Percentiles rank a stretch among this genome's conserved stretches.
Evolutionary conservation across 2,329 filamentous ascomycete species (phyloP).

Genomic region (Phyllachora maydis): DNA sequence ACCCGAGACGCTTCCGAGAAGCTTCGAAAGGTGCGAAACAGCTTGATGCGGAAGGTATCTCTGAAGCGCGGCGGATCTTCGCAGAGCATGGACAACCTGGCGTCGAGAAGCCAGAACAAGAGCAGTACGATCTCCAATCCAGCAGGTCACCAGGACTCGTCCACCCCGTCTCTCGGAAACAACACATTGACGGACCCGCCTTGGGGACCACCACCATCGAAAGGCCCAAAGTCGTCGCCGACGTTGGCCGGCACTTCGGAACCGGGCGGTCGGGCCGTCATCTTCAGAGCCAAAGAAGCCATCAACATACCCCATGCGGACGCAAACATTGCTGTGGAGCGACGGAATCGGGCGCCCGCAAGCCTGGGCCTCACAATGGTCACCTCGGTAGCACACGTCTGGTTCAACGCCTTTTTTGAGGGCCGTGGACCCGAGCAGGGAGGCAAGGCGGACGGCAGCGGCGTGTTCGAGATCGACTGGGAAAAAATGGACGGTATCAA

Average conservation of each 20-base stretch:
- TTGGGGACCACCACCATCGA: too few relatives aligned
- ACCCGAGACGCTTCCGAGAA: too few relatives aligned
- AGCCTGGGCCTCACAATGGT: constrained; percentile 74
- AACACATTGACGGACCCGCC: too few relatives aligned
- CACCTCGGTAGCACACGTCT: constrained; percentile 81
- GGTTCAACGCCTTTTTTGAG: constrained; percentile 94
- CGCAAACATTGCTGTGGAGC: constrained; percentile 76
- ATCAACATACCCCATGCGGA: constrained; percentile 64
- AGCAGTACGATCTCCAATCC: constrained; percentile 11
- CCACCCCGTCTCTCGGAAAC: constrained; percentile 1
- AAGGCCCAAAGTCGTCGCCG: constrained; percentile 3
- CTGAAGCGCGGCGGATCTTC: constrained; percentile 4
- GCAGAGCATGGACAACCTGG: constrained; percentile 4
- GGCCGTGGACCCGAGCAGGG: constrained; percentile 49
- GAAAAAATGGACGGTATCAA: constrained; percentile 82
- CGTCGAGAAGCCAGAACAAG: constrained; percentile 3
- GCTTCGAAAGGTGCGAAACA: too few relatives aligned
- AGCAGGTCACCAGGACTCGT: constrained; percentile 2
- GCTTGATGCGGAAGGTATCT: constrained; percentile 8
- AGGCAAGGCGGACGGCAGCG: constrained; percentile 46
- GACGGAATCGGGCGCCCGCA: constrained; percentile 59
- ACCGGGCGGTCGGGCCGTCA: constrained; percentile 48
- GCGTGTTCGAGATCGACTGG: constrained; percentile 37
- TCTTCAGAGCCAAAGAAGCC: constrained; percentile 51
- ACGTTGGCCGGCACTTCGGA: constrained; percentile 18